Evolutionary conservation across 164 flowering plant species (phyloP), one percentile per base, ranked within the genome.

Genomic region (Magnolia officinalis): DNA sequence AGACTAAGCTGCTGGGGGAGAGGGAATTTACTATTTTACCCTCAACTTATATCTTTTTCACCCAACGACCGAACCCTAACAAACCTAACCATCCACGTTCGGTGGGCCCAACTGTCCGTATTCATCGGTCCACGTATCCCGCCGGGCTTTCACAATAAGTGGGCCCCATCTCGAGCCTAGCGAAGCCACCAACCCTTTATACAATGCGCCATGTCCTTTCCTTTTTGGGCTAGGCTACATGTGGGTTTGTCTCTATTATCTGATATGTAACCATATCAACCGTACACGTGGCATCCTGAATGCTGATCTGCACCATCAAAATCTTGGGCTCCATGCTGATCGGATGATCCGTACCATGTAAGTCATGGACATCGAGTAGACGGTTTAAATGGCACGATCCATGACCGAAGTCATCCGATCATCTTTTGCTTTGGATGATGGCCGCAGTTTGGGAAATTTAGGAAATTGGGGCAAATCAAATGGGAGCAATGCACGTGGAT

Each of bases 61-160:
- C 13, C 61, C 61, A 55, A 55, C 61, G 16, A 55, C 61, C 61
- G 61, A 16, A 55, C 16, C 61, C 61, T 0, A 55, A 9, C 29
- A 21, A 66, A 8, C 14, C 16, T 10, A 66, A 26, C 29, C 13
- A 3, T 11, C 14, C 29, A 7, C 61, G 49, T 3, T 20, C 31
- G 70, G 55, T 55, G 81, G 76, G 49, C 88, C 88, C 79, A 55
- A 2, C 1, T 5, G 23, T 20, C 87, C 92, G 88, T 84, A 84
- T 81, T 88, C 73, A 81, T 79, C 86, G 90, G 85, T 63, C 87
- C 89, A 83, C 86, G 84, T 77, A 86, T 89, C 80, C 73, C 90
- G 92, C 88, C 88, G 86, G 82, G 81, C 84, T 71, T 84, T 67
- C 74, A 78, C 87, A 82, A 85, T 83, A 82, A 80, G 78, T 79